These are phyloP conservation scores for Millerago galiae DNA, from an alignment of 805 yeast genomes.

Conservation along the genomic window DNA sequence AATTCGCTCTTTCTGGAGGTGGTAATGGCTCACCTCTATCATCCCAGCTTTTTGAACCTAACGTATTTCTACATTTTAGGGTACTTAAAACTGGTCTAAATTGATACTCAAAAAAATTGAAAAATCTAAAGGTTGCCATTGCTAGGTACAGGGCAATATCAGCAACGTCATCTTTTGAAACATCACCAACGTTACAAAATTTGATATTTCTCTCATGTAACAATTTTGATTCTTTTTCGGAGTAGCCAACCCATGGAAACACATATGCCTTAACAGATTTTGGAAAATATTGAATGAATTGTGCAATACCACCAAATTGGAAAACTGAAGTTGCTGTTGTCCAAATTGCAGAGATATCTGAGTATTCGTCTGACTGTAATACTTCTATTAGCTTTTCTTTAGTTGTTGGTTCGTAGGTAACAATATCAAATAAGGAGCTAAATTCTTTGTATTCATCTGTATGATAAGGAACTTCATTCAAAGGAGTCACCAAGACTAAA, in stretches of 20 bases:
- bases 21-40: slow-evolving; percentile 24
- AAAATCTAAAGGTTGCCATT: slow-evolving; percentile 54
- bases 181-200: slow-evolving; percentile 55
- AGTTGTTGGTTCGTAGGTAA: slow-evolving; percentile 34
- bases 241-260: slow-evolving; percentile 58
- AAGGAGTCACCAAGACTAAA: slow-evolving; percentile 25
- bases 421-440: slow-evolving; percentile 31
- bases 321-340: slow-evolving; percentile 44
- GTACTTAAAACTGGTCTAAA: slow-evolving; percentile 38
- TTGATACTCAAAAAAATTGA: slow-evolving; percentile 39
- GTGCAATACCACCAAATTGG: slow-evolving; percentile 37
- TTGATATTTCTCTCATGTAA: slow-evolving; percentile 41
- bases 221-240: slow-evolving; percentile 39
- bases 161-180: slow-evolving; percentile 63
- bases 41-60: slow-evolving; percentile 29
- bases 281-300: slow-evolving; percentile 43
- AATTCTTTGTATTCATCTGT: slow-evolving; percentile 42
- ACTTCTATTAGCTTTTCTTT: slow-evolving; percentile 36
- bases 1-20: slow-evolving; percentile 29
- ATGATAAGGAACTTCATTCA: slow-evolving; percentile 36
- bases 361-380: slow-evolving; percentile 28
- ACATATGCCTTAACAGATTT: slow-evolving; percentile 39
- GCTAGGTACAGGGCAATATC: slow-evolving; percentile 60
- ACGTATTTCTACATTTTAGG: slow-evolving; percentile 35
- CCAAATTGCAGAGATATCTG: slow-evolving; percentile 45